Evolutionary conservation across 1,284 basidiomycete species (phyloP), one percentile per base, ranked within the genome.

Genomic region (Trametes sp.): DNA sequence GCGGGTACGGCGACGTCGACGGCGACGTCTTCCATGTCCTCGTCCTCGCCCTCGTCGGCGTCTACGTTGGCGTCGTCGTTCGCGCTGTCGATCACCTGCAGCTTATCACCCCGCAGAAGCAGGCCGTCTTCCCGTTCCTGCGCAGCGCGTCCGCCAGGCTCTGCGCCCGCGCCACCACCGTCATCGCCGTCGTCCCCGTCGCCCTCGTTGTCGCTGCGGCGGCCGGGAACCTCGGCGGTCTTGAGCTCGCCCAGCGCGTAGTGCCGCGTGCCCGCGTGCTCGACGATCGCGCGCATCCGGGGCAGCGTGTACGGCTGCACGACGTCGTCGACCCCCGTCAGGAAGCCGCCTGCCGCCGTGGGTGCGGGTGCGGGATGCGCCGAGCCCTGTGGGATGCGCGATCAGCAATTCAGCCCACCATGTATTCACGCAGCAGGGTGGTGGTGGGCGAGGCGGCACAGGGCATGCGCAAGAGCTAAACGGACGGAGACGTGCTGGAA

Each of bases 301-400:
- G 91, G 92, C 24, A 94, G 77, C 63, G 83, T 82, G 73, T 86
- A 93, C 2, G 85, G 84, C 73, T 88, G 80, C 2, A 93, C 88
- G 59, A 93, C 87, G 64, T 86, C 86, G 70, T 89, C 89, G n/a
- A 85, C 88, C n/a, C 78, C 86, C 33, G 82, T 82, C 33, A 90
- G 80, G 75, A 89, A 92, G 23, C 87, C 90, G 26, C 88, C 88
- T 26, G 60, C 65, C 10, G 38, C 38, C 7, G 38, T 19, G 16
- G 61, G 79, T 26, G 60, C 65, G 10, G 38, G 16, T 7, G 38
- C 38, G 16, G 61, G 79, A 68, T 75, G 75, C 63, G 70, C 69
- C 53, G 65, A 41, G 29, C 68, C 62, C 54, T 58, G 64, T 49
- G 50, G 26, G 7, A 44, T 23, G 45, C 14, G 33, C 24, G 49